Conservation (phyloP, 1,284 basidiomycete genomes). For the Apiotrichum mycotoxinovorans region DNA sequence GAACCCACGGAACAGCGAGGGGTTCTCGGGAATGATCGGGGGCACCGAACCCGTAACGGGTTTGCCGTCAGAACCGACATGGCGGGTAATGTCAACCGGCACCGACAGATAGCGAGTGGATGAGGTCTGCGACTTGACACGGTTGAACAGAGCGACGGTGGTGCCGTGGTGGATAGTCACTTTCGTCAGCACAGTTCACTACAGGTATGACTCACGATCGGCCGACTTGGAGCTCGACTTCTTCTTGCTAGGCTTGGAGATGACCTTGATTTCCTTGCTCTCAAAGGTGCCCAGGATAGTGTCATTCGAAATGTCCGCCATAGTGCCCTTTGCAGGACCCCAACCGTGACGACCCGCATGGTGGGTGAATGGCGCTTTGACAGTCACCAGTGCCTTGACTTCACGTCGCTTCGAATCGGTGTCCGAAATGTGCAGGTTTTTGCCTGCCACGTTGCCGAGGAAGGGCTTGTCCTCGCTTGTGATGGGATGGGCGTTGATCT, state of each 20-base stretch:
- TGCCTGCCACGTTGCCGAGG: slow-evolving; percentile 44
- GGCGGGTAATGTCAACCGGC: slow-evolving; percentile 79
- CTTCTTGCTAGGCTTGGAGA: slow-evolving; percentile 95
- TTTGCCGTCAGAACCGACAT: slow-evolving; percentile 84
- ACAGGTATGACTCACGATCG: slow-evolving; percentile 67
- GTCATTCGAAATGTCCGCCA: slow-evolving; percentile 68
- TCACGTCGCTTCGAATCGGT: slow-evolving; percentile 58
- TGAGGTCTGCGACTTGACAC: slow-evolving; percentile 86
- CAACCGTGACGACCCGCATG: slow-evolving; percentile 26
- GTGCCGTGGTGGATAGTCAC: slow-evolving; percentile 94
- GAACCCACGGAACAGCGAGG: slow-evolving; percentile 43
- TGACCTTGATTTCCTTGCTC: slow-evolving; percentile 91
- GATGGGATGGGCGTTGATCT: slow-evolving; percentile 34
- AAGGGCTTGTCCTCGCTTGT: slow-evolving; percentile 38
- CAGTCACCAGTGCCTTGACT: slow-evolving; percentile 82
- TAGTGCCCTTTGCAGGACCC: slow-evolving; percentile 28
- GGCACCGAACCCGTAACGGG: slow-evolving; percentile 65
- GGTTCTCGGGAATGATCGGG: slow-evolving; percentile 12
- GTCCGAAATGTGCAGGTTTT: slow-evolving; percentile 47
- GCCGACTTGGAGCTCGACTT: slow-evolving; percentile 87
- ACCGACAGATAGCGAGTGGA: slow-evolving; percentile 94
- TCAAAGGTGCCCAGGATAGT: slow-evolving; percentile 75
- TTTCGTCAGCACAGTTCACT: slow-evolving; percentile 41
- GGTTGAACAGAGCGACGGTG: slow-evolving; percentile 91
- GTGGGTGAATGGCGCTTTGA: slow-evolving; percentile 69